These are phyloP conservation scores for Yarrowia keelungensis DNA, from an alignment of 805 yeast species.

Conservation along the genomic window DNA sequence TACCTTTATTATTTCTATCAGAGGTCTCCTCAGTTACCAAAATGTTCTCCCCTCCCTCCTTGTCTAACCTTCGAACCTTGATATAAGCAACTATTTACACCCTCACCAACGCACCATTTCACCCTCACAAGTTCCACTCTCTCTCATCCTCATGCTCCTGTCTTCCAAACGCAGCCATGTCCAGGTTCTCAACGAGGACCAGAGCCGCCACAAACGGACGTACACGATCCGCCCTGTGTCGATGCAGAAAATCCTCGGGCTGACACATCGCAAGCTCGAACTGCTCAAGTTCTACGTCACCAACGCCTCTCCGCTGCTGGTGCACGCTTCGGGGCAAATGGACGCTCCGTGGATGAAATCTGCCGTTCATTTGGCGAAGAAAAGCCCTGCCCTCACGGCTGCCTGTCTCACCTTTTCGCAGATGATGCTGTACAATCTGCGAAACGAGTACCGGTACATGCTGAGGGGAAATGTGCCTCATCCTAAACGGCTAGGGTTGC, in stretches of 20 bases:
- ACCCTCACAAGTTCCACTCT: no score
- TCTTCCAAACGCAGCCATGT: no score
- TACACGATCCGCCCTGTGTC: slow-evolving; percentile 11
- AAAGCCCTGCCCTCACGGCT: not conserved
- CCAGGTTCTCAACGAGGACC: no score
- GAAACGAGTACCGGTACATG: slow-evolving; percentile 2
- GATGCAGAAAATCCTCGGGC: slow-evolving; percentile 1
- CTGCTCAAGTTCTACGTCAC: slow-evolving; percentile 22
- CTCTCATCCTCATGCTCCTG: no score
- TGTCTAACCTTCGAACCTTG: no score
- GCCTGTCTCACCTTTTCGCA: slow-evolving; percentile 7
- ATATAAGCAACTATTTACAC: no score
- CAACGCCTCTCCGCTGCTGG: slow-evolving; percentile 7
- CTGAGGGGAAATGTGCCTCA: not conserved
- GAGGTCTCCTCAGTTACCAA: no score
- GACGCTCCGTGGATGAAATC: slow-evolving; percentile 18
- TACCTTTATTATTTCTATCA: no score
- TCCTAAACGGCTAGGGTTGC: not conserved
- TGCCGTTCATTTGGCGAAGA: not conserved
- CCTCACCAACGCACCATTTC: no score
- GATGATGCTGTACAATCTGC: slow-evolving; percentile 6
- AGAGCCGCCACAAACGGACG: not conserved
- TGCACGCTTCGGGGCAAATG: slow-evolving; percentile 1
- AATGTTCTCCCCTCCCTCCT: no score
- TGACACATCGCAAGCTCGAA: slow-evolving; percentile 3